Base-by-base conservation (phyloP, 352 stramenopile genomes). In the Phytophthora cajani region DNA sequence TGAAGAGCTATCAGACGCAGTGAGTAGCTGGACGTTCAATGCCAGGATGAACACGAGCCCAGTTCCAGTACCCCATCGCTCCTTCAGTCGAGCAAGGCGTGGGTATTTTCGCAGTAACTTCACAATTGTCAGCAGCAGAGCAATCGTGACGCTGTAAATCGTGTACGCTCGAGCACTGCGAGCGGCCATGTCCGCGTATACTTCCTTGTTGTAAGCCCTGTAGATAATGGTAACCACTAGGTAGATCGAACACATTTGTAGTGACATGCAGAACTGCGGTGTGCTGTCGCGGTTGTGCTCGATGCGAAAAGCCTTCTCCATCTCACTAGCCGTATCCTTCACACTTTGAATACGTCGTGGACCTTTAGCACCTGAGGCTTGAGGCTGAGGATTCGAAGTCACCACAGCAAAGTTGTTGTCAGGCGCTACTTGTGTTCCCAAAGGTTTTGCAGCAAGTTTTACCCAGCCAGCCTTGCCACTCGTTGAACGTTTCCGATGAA, bases 251-350 rank as follows among this genome's bases (percentile, higher is more conserved):
- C 81, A 67, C 12, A 78, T 73, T 6, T 75, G 70, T 19, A 90
- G 74, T 1, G 73, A 68, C 10, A 71, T 73, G 19, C 85, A 69
- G 55, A 91, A 90, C 58, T 89, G 80, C 0, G 74, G 78, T 7
- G 68, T 79, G 44, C 81, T 89, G 32, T 88, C 81, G 14, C 75
- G 76, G 30, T 78, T 80, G 42, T 88, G 75, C 27, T 91, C 80
- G 7, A 61, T 59, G 1, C 76, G 75, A 47, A 89, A 91, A 2
- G 84, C 78, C 19, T 12, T 77, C 53, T 91, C 81, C 83, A 89
- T 89, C 62, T 91, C 79, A 2, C 40, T 74, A 0, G 75, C 81
- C 1, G 80, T 87, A 33, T 83, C 72, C 4, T 64, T 66, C 23
- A 87, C 65, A 30, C 80, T 80, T 57, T 88, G 83, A 25, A 79